Evolutionary conservation across 768 basidiomycete species (phyloP).

Genomic region (Royoungia palumana): DNA sequence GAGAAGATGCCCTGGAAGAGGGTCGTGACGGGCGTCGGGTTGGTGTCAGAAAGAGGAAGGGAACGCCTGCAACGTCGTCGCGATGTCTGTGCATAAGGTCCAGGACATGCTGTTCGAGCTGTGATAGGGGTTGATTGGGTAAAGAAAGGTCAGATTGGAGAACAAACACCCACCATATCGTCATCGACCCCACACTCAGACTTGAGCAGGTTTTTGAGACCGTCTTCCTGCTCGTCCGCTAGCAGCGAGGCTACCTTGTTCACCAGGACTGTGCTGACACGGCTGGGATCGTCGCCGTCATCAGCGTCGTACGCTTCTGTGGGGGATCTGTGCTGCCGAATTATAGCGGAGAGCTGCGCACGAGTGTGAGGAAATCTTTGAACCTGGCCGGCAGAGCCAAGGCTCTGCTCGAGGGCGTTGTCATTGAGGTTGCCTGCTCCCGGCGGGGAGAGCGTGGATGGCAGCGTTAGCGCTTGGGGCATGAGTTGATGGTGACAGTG

Average conservation of each 20-base stretch:
- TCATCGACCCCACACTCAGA: constrained; percentile 66
- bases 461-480: constrained; percentile 25
- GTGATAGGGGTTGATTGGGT: constrained; percentile 16
- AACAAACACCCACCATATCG: constrained; percentile 50
- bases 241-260: constrained; percentile 68
- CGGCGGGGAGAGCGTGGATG: constrained; percentile 10
- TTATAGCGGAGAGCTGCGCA: constrained; percentile 72
- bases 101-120: constrained; percentile 86
- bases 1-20: constrained; percentile 73
- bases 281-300: constrained; percentile 50
- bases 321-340: constrained; percentile 63
- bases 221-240: constrained; percentile 82
- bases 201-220: constrained; percentile 73
- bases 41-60: constrained; percentile 79
- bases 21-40: constrained; percentile 78
- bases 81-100: constrained; percentile 95
- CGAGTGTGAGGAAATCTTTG: constrained; percentile 76
- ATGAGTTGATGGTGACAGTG: constrained; percentile 20
- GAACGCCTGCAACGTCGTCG: constrained; percentile 80
- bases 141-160: constrained; percentile 13
- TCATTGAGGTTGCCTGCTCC: constrained; percentile 16
- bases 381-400: constrained; percentile 16
- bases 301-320: constrained; percentile 56
- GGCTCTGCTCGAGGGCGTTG: constrained; percentile 16
- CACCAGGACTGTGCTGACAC: constrained; percentile 62